Evolutionary conservation across 2,329 filamentous ascomycete genomes (phyloP), one percentile per base, ranked within the genome.

Genomic region (Macrophomina phaseolina): DNA sequence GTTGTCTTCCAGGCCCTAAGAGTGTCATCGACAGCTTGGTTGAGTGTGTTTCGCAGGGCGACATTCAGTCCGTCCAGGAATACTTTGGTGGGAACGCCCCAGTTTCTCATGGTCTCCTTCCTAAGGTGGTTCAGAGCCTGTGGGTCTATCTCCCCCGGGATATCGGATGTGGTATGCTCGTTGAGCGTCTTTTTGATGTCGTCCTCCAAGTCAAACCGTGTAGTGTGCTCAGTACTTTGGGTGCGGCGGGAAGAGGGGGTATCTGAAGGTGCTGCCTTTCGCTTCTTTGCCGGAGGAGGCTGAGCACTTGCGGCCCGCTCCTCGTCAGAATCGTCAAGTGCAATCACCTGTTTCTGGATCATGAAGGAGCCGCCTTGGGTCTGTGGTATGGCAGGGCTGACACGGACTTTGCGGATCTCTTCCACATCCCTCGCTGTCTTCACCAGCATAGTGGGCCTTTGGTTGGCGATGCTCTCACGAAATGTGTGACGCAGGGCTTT

Each of bases 401-500:
- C 32, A 4, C 58, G 46, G 3, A 7, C 3, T 6, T 62, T 23
- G 2, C 36, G 32, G 14, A 34, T 48, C 2, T 55, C 34, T 0
- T 40, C 32, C 1, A 49, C 11, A 18, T 66, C 64, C 0, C 3
- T 9, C 2, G 32, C 12, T 3, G 64, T 66, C 7, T 12, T 60
- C 11, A 53, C 32, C 7, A 65, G 1, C 69, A 78, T 67, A 0
- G 68, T 71, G 0, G 80, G 81, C 30, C 74, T 73, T 23, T 75
- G 68, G 0, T 67, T 68, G 0, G 63, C 23, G 1, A 82, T 68
- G 0, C 53, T 82, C 0, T 81, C 75, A 1, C 83, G 81, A 67
- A 93, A 90, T 0, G 81, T 76, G 0, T 81, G 76, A 0, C 87
- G 82, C 0, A 87, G 75, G 0, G 74, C 68, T 0, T 74, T 74